Percentiles rank a stretch among this genome's conserved stretches.
Evolutionary conservation across 2,329 filamentous ascomycete species (phyloP).

Genomic region (Ceratocystis cubensis): DNA sequence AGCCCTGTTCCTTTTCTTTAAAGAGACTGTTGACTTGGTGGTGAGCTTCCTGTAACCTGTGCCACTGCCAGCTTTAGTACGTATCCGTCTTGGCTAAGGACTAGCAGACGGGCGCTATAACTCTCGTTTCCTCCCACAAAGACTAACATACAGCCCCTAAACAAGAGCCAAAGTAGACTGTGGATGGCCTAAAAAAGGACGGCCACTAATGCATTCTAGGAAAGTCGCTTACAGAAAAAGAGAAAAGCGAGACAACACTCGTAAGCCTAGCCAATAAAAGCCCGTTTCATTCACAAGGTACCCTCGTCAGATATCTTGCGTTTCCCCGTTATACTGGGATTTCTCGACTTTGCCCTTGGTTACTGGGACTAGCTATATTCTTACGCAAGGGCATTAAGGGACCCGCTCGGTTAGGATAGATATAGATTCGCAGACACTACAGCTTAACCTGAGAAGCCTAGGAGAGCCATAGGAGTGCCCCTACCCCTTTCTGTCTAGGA

Average conservation of each 20-base stretch:
- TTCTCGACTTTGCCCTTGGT: neutral
- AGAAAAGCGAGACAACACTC: slow-evolving; percentile 4
- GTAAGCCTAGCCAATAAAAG: neutral
- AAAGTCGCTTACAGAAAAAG: neutral
- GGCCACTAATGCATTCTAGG: too few species aligned
- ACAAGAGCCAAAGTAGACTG: too few species aligned
- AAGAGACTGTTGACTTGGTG: neutral
- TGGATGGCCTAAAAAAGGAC: too few species aligned
- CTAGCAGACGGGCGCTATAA: neutral
- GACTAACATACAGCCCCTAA: too few species aligned
- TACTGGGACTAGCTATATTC: neutral
- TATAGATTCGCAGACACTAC: neutral
- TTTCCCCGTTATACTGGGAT: neutral
- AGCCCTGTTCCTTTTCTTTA: too few species aligned
- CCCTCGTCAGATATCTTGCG: neutral
- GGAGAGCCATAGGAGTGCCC: neutral
- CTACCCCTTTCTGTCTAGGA: neutral
- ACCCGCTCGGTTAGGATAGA: neutral
- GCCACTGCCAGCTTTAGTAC: neutral
- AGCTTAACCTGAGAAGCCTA: neutral
- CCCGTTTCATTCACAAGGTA: neutral
- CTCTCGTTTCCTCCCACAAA: neutral
- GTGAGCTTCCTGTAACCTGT: neutral
- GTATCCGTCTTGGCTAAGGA: neutral
- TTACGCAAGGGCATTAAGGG: neutral